Conservation (phyloP, 2,329 filamentous ascomycete genomes). For the Penicillium sclerotiorum region DNA sequence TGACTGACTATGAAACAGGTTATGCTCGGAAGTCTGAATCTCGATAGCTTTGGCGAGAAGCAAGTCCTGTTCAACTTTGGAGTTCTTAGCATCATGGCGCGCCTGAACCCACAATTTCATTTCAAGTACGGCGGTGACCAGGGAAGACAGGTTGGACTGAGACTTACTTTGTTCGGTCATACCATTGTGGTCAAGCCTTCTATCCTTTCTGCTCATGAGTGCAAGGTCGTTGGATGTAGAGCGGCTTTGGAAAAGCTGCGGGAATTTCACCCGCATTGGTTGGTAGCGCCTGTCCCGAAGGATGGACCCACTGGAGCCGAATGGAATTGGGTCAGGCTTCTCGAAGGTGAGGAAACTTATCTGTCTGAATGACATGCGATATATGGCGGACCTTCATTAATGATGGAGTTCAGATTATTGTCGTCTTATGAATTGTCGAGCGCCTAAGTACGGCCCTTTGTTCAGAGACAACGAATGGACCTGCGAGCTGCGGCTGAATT, state of each 20-base stretch:
- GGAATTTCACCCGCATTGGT: constrained; percentile 27
- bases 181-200: constrained; percentile 22
- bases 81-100: constrained; percentile 28
- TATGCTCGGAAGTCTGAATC: constrained; percentile 10
- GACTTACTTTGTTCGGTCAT: constrained; percentile 33
- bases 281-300: constrained; percentile 30
- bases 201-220: constrained; percentile 16
- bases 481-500: constrained; percentile 29
- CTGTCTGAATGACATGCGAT: neutral
- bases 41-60: constrained; percentile 14
- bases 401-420: neutral
- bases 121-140: constrained; percentile 20
- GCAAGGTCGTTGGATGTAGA: constrained; percentile 30
- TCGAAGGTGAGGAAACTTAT: constrained; percentile 27
- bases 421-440: neutral
- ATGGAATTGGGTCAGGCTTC: constrained; percentile 34
- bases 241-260: constrained; percentile 30
- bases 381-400: neutral
- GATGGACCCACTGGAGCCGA: constrained; percentile 9
- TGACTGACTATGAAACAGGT: constrained; percentile 6
- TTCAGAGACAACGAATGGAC: constrained; percentile 15
- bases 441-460: constrained; percentile 1
- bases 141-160: constrained; percentile 20
- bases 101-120: constrained; percentile 29
- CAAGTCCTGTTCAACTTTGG: constrained; percentile 37